Evolutionary conservation across 129 eudicot species (phyloP), one percentile per base, ranked within the genome.

Genomic region (Artemisia annua): DNA sequence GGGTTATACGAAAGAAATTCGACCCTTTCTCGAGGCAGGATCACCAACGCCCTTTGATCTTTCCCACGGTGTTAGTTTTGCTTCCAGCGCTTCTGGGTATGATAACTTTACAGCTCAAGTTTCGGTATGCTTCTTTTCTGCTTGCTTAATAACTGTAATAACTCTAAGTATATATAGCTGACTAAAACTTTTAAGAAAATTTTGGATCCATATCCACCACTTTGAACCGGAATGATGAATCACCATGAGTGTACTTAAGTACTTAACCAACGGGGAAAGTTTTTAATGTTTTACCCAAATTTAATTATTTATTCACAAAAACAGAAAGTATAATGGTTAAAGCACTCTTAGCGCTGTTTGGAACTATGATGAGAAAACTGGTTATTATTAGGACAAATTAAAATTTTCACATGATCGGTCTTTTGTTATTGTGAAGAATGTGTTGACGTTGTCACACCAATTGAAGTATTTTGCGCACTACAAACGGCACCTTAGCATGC

Each of bases 11-110:
- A 71, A 80, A 44, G 67, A 50, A 39, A 70, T 83, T 32, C 80
- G 72, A 67, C 86, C 81, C 4, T 86, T 66, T 57, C 85, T 77
- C 9, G 88, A 78, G 26, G 81, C 79, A 4, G 71, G 61, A 11
- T 10, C 64, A 12, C 53, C 55, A 8, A 80, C n/a, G 57, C 32
- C 82, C 66, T 63, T 57, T 2, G 78, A 80, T 73, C 73, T 86
- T 35, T 70, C 83, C 2, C 85, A 86, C 20, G 87, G 90, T 15
- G 83, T 86, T 73, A 86, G 87, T 63, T 86, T 86, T 61, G 90
- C 87, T 51, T 83, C 90, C 3, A 79, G 85, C 35, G 87, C 76
- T 50, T 86, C 87, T 0, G 90, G 90, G 22, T 86, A 83, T 11
- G 90, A 83, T 77, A 85, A 86, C 51, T 64, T 79, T 46, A 86